Base-by-base conservation (phyloP, 371 early-diverging fungal species). In the Mucor indicus region DNA sequence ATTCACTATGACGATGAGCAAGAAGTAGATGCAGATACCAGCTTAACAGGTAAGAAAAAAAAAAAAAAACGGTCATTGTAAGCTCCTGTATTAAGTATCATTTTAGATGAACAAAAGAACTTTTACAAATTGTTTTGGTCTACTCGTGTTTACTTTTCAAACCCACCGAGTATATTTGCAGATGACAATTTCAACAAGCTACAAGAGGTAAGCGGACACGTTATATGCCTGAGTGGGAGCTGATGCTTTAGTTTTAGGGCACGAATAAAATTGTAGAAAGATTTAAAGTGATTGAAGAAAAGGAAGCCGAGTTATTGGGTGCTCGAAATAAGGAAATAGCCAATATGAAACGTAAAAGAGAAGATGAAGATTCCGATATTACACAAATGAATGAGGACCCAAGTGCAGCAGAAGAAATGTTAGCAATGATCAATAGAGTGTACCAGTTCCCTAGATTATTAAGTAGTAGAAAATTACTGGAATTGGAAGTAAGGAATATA, bases 381-480 rank as follows among this genome's bases (percentile, higher is more conserved):
- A 55, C 24, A 2, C 39, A 21, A 12, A n/a, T 1, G 1, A 29
- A 50, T n/a, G 62, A 52, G 16, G 70, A 70, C 13, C 60, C 67
- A 12, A 46, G 44, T 43, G 17, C 45, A 17, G 61, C 69, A 1
- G 68, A 70, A 54, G 20, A 55, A 19, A 49, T 69, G 57, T 21
- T 67, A 17, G 53, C 47, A 12, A 45, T 64, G 12, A 62, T 72
- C 57, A 60, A 72, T 44, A 32, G 72, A 40, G 60, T 79, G n/a
- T 68, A 67, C 37, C 83, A 81, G 45, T 87, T 86, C 51, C 90
- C 91, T 8, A 83, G 87, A 57, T 80, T 85, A 57, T 54, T 92
- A 41, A 90, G 91, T 5, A 81, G 82, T 47, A 69, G 77, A 41
- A 76, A 81, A 36, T 60, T 93, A 15, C 66, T 91, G 37, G 80